Evolutionary conservation across 2,329 filamentous ascomycete species (phyloP).

Genomic region (Fusarium camptoceras): DNA sequence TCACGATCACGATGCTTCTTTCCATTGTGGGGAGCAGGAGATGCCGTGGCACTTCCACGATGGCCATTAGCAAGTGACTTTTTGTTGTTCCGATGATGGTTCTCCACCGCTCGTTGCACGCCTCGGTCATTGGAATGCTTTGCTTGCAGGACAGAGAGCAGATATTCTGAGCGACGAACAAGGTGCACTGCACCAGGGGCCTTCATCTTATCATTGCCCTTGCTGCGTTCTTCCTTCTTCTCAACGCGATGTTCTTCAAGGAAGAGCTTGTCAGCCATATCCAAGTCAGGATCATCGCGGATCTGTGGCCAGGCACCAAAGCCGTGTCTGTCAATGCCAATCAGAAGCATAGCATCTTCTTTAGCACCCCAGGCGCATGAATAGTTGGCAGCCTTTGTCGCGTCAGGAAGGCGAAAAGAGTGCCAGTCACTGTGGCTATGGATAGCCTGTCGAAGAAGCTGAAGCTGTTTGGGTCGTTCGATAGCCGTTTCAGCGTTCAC

Average conservation of each 20-base stretch:
- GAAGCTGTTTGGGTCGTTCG: constrained; percentile 89
- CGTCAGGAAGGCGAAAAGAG: constrained; percentile 88
- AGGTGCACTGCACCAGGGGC: constrained; percentile 98
- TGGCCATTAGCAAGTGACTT: constrained; percentile 73
- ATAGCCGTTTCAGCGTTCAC: constrained; percentile 96
- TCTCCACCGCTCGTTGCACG: constrained; percentile 84
- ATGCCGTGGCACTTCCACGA: constrained; percentile 75
- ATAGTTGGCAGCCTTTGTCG: constrained; percentile 92
- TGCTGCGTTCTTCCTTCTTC: constrained; percentile 92
- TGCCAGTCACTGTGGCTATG: constrained; percentile 74
- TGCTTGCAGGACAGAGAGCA: constrained; percentile 91
- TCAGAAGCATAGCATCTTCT: constrained; percentile 96
- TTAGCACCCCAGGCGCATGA: constrained; percentile 90
- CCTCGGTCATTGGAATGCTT: constrained; percentile 82
- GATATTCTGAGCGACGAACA: constrained; percentile 92
- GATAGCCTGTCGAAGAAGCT: constrained; percentile 81
- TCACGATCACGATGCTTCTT: constrained; percentile 63
- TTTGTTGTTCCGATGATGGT: constrained; percentile 95
- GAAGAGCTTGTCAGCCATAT: constrained; percentile 91
- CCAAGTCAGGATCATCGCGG: constrained; percentile 88
- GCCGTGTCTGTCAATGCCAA: constrained; percentile 92
- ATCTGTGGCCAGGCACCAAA: constrained; percentile 97
- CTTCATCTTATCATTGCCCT: constrained; percentile 81
- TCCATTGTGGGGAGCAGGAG: constrained; percentile 69
- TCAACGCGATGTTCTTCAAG: constrained; percentile 98